Evolutionary conservation across 192 early-diverging fungal species (phyloP).

Genomic region (Umbelopsis vinacea): DNA sequence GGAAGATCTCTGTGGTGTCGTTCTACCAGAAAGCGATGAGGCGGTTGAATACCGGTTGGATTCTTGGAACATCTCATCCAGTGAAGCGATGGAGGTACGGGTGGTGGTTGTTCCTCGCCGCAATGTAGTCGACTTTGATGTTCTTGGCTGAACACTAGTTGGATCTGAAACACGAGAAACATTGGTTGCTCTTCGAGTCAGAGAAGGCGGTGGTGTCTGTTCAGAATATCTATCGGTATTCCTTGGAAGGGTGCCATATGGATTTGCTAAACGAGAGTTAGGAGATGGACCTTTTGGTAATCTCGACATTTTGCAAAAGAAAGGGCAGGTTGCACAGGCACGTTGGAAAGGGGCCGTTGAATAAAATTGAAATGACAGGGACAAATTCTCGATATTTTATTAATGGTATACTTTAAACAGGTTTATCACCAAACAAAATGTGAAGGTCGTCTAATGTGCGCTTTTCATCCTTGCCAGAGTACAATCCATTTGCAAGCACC

Average conservation of each 20-base stretch:
- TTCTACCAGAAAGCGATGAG: constrained; percentile 12
- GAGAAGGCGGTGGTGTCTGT: neutral
- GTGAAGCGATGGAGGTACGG: neutral
- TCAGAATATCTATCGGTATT: neutral
- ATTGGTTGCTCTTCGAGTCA: neutral
- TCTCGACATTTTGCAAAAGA: constrained; percentile 19
- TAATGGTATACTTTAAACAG: neutral
- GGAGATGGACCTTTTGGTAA: constrained; percentile 22
- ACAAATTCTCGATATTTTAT: constrained; percentile 4
- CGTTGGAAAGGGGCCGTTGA: neutral
- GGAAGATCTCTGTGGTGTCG: constrained; percentile 6
- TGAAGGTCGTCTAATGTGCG: constrained; percentile 53
- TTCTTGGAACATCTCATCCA: constrained; percentile 14
- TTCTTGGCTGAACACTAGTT: constrained; percentile 5
- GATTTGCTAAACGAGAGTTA: neutral
- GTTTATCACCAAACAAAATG: constrained; percentile 44
- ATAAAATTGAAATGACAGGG: constrained; percentile 12
- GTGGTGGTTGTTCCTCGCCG: neutral
- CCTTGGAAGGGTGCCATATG: constrained; percentile 11
- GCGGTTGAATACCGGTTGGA: neutral
- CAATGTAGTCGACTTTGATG: constrained; percentile 4
- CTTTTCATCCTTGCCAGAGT: constrained; percentile 49
- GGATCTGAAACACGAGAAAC: constrained; percentile 8
- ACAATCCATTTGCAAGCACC: constrained; percentile 54
- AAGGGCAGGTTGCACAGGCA: constrained; percentile 15